Evolutionary conservation across 306 rosid species (phyloP), one percentile per base, ranked within the genome.

Genomic region (Cercis canadensis): DNA sequence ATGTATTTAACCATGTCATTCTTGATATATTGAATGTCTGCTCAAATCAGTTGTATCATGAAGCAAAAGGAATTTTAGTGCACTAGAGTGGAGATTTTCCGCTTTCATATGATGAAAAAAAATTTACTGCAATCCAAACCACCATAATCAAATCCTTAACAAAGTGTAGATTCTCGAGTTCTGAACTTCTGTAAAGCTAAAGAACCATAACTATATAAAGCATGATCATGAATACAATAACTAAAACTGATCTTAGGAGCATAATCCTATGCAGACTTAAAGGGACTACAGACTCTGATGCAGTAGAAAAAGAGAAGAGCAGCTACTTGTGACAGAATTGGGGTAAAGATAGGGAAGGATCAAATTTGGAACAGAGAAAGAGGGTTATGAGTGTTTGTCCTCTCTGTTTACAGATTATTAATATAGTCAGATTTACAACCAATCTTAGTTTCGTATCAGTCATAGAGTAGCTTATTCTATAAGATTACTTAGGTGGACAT

Each of bases 61-160:
- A 69, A 76, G 52, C 39, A 59, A 69, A 43, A 18, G 13, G 7
- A 18, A 61, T 33, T 51, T 8, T 62, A 53, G 39, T 40, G 46
- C 21, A 61, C 69, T 29, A 65, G 53, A 47, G 2, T 1, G 32
- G 49, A 11, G 13, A 61, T 3, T 60, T 31, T 59, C 8, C 19
- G 6, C 57, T 52, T 33, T 16, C 21, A 8, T 46, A 57, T 46
- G 36, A 33, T 45, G 11, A 46, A 0, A 46, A 3, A 46, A 14
- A 3, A 7, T 4, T 14, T 3, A n/a, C 15, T 7, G 7, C 4
- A n/a, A 13, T 46, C 10, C 17, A 13, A 13, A 46, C 51, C 17
- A 46, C 14, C 14, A 11, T n/a, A 6, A 41, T 2, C 11, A 41
- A 2, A 41, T 8, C 9, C 0, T 12, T 13, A 5, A 46, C 4